phyloP scores from a whole-genome alignment of 2,329 filamentous ascomycete species.

The Fusarium humuli region DNA sequence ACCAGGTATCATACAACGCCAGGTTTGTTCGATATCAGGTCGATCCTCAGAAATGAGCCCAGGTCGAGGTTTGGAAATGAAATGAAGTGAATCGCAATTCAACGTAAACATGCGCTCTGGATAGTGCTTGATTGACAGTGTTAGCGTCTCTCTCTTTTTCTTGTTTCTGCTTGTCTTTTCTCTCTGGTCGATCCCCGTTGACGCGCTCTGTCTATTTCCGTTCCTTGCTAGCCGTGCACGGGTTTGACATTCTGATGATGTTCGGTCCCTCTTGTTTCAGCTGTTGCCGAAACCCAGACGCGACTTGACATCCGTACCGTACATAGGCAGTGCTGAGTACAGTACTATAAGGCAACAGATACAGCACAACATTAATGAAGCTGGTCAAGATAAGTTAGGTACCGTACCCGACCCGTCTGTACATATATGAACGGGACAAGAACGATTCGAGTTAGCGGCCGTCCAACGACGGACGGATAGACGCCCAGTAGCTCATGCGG shows the following conservation, averaged over 20 bases:
- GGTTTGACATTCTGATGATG: conserved; percentile 26
- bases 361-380: neutral
- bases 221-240: conserved; percentile 28
- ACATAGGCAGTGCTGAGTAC: neutral
- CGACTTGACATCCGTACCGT: conserved; percentile 19
- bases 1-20: conserved; percentile 6
- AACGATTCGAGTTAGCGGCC: conserved; percentile 32
- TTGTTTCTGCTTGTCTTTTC: neutral
- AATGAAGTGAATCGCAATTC: neutral
- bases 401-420: neutral
- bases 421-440: conserved; percentile 5
- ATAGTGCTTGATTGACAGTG: neutral
- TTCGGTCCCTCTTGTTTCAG: conserved; percentile 36
- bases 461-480: conserved; percentile 39
- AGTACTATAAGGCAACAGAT: neutral
- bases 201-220: conserved; percentile 18
- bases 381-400: neutral
- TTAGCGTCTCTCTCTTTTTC: neutral
- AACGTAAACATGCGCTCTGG: neutral
- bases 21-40: conserved; percentile 22
- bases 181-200: neutral
- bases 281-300: conserved; percentile 35
- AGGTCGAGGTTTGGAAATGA: conserved; percentile 18
- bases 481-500: conserved; percentile 33
- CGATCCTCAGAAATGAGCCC: conserved; percentile 3